Conservation (phyloP, 139 green algal species). For the Mesotaenium endlicherianum region DNA sequence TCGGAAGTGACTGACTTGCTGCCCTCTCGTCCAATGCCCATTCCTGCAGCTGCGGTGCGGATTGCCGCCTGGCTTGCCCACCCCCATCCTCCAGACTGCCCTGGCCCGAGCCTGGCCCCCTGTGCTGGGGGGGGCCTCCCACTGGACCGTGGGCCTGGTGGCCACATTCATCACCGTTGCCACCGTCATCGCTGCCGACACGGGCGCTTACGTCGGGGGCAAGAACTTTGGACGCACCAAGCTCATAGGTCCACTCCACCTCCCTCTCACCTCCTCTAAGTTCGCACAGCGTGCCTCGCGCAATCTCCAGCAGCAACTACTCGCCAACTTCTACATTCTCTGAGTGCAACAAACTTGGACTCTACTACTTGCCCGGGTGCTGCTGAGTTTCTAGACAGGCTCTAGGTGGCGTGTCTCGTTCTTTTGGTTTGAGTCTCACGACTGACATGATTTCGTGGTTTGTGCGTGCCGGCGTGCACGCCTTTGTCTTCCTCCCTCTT, state of each 20-base stretch:
- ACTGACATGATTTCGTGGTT: no score
- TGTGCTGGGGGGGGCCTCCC: conserved; percentile 13
- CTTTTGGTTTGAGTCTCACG: no score
- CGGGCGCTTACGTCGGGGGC: conserved; percentile 56
- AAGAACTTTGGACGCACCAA: conserved; percentile 47
- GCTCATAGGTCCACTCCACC: no score
- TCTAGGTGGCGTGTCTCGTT: no score
- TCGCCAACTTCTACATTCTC: no score
- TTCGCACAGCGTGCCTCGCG: no score
- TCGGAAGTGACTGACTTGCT: neutral
- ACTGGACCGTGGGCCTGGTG: conserved; percentile 56
- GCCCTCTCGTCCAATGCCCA: neutral
- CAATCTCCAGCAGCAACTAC: no score
- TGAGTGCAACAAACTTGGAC: no score
- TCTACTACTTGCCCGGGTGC: no score
- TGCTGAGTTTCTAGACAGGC: no score
- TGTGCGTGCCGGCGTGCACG: no score
- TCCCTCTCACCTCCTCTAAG: neutral
- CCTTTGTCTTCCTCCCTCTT: no score
- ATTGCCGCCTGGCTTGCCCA: neutral
- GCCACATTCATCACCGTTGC: conserved; percentile 50
- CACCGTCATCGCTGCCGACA: conserved; percentile 57
- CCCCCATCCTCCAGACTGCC: neutral
- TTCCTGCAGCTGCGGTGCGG: conserved; percentile 6
- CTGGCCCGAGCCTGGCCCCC: conserved; percentile 5